phyloP scores from a whole-genome alignment of 2,329 filamentous ascomycete species.

The Chrysoporthe deuterocubensis region DNA sequence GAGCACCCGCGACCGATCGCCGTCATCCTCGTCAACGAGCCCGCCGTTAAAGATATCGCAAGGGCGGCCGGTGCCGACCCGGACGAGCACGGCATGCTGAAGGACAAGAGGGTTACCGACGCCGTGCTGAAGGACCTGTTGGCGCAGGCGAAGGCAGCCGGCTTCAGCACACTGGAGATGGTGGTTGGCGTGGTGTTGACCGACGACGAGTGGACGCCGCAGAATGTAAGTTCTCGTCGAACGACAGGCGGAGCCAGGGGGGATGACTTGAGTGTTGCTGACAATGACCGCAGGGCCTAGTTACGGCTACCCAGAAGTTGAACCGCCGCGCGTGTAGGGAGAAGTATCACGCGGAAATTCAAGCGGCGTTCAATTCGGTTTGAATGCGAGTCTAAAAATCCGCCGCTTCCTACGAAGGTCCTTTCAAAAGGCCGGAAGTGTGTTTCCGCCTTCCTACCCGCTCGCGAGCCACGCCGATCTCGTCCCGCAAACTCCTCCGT shows the following conservation, averaged over 20 bases:
- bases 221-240: conserved; percentile 68
- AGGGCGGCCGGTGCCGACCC: conserved; percentile 52
- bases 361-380: conserved; percentile 42
- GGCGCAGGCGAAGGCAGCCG: conserved; percentile 64
- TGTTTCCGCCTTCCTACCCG: too few species aligned
- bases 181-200: conserved; percentile 77
- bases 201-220: conserved; percentile 87
- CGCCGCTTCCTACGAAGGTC: not conserved
- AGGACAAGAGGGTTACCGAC: conserved; percentile 65
- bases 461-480: not conserved
- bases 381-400: not conserved
- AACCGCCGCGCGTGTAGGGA: conserved; percentile 58
- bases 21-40: conserved; percentile 73
- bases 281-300: conserved; percentile 53
- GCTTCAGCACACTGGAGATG: conserved; percentile 73
- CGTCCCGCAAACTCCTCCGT: not conserved
- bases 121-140: conserved; percentile 71
- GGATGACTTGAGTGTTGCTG: not conserved
- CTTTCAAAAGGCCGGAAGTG: not conserved
- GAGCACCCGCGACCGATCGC: conserved; percentile 80
- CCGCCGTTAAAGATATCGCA: conserved; percentile 64
- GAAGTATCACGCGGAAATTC: conserved; percentile 56
- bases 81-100: conserved; percentile 68
- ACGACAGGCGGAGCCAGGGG: not conserved
- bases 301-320: conserved; percentile 66